Evolutionary conservation across 2,329 filamentous ascomycete genomes (phyloP).

Genomic region (Eurotiales sp.): DNA sequence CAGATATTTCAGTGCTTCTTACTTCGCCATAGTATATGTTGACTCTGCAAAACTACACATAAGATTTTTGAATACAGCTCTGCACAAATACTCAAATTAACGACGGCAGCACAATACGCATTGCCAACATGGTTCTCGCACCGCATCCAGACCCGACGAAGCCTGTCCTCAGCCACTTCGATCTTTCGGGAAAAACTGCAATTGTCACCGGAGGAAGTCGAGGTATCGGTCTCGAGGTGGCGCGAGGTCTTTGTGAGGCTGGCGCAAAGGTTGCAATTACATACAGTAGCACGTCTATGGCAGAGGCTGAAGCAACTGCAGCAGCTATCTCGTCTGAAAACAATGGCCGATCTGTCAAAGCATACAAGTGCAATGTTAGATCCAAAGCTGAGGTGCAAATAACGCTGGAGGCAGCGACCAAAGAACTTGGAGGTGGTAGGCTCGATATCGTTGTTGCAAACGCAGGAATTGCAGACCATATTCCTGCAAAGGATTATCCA

Average conservation of each 20-base stretch:
- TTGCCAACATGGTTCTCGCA: conserved; percentile 1
- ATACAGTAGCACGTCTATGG: conserved; percentile 21
- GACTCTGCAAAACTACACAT: not conserved
- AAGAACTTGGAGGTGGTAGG: conserved; percentile 36
- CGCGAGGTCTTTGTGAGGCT: conserved; percentile 36
- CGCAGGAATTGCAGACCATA: conserved; percentile 37
- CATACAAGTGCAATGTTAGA: conserved; percentile 33
- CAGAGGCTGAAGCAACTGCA: conserved; percentile 27
- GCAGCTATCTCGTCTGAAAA: conserved; percentile 20
- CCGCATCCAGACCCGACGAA: not conserved
- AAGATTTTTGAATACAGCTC: not conserved
- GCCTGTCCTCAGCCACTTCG: conserved; percentile 17
- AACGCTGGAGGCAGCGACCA: conserved; percentile 30
- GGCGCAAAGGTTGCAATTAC: conserved; percentile 33
- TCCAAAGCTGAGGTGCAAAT: conserved; percentile 28
- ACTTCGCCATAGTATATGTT: not conserved
- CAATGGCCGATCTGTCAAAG: conserved; percentile 24
- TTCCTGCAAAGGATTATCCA: conserved; percentile 38
- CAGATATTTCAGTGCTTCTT: not conserved
- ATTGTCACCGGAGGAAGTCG: conserved; percentile 29
- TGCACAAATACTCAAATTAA: not conserved
- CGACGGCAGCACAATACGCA: not conserved
- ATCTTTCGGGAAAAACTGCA: conserved; percentile 27
- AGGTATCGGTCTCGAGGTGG: conserved; percentile 39
- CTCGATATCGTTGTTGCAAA: conserved; percentile 48